Conservation (phyloP, 345 rosid genomes). For the Lepidium africanum region DNA sequence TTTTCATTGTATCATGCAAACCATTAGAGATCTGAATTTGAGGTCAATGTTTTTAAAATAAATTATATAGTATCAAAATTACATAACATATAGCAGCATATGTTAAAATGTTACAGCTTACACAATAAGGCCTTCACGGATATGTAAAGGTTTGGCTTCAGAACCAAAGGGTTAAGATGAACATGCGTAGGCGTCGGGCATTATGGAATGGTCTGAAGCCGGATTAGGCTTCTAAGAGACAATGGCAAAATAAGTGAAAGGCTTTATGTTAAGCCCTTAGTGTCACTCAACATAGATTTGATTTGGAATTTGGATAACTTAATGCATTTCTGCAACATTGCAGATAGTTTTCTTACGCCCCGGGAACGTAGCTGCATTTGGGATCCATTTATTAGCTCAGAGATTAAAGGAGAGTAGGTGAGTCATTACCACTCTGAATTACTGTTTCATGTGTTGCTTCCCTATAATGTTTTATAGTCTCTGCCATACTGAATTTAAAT, state of each 20-base stretch:
- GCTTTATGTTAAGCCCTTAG: neutral
- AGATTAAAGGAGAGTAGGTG: neutral
- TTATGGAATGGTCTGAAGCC: too few species aligned
- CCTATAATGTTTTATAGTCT: neutral
- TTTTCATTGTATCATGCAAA: neutral
- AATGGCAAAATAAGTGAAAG: too few species aligned
- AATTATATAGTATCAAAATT: neutral
- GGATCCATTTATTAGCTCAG: constrained; percentile 26
- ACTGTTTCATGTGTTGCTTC: neutral
- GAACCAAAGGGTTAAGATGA: too few species aligned
- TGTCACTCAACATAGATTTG: neutral
- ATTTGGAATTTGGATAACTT: neutral
- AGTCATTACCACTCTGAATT: neutral
- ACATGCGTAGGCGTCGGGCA: too few species aligned
- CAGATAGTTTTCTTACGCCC: constrained; percentile 68
- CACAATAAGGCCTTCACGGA: too few species aligned
- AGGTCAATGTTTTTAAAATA: neutral
- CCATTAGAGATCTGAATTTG: neutral
- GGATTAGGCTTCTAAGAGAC: too few species aligned
- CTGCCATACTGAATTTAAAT: neutral
- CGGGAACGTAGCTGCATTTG: constrained; percentile 43
- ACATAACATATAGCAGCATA: neutral
- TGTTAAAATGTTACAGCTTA: too few species aligned
- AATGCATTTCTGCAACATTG: neutral
- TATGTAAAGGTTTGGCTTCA: too few species aligned